These are phyloP conservation scores for Calonectria pteridis DNA, from an alignment of 2,329 filamentous ascomycete genomes.

Conservation along the genomic window DNA sequence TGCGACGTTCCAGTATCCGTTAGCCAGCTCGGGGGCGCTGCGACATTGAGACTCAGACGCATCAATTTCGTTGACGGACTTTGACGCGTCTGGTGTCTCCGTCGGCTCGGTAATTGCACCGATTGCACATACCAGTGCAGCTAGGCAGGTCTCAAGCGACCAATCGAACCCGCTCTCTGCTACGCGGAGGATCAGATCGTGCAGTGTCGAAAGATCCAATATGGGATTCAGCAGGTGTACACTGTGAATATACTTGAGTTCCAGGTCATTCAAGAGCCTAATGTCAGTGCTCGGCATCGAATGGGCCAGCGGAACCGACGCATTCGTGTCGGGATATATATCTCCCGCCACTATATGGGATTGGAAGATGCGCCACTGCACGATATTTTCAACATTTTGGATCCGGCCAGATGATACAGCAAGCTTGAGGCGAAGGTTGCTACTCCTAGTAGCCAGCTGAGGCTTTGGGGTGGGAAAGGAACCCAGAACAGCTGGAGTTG, in stretches of 20 bases:
- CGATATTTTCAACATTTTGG: too few species aligned
- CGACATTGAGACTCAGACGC: not conserved
- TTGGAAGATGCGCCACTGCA: too few species aligned
- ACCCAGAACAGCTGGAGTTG: too few species aligned
- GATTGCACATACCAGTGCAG: constrained; percentile 12
- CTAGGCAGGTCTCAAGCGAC: constrained; percentile 12
- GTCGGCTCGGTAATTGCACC: not conserved
- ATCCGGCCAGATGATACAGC: too few species aligned
- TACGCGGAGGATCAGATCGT: not conserved
- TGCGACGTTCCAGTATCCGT: constrained; percentile 14
- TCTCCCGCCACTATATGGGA: too few species aligned
- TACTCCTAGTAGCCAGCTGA: too few species aligned
- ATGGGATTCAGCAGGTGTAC: constrained; percentile 17
- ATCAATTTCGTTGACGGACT: not conserved
- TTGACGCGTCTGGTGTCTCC: not conserved
- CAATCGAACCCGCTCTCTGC: constrained; percentile 14
- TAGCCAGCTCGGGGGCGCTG: not conserved
- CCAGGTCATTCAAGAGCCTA: not conserved
- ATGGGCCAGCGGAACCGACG: not conserved
- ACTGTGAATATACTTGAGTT: constrained; percentile 9
- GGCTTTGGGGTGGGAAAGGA: too few species aligned
- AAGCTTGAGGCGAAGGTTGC: too few species aligned
- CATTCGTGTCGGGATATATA: not conserved
- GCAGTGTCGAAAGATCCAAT: constrained; percentile 6
- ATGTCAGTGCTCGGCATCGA: not conserved